Conservation (phyloP, 202 grass and related monocot genomes). For the Elaeis oleifera region DNA sequence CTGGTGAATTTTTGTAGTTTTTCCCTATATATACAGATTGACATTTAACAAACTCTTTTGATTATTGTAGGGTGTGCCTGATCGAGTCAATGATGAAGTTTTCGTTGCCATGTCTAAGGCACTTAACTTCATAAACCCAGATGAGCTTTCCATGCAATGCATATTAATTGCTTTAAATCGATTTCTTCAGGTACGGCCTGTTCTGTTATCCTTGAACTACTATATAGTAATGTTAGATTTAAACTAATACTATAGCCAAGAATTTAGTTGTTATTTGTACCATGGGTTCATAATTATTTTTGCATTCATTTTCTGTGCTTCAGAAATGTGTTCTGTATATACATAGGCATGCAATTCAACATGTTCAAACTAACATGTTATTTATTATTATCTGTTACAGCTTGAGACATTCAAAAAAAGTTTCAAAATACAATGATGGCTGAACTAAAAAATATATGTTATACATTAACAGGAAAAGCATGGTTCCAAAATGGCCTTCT, state of each 20-base stretch:
- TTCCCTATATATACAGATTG: neutral
- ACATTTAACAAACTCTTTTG: slow-evolving; percentile 27
- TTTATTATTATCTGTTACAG: too few species aligned
- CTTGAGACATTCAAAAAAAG: too few species aligned
- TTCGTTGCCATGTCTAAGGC: slow-evolving; percentile 97
- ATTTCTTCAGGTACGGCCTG: slow-evolving; percentile 75
- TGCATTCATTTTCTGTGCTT: too few species aligned
- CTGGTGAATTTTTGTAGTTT: neutral
- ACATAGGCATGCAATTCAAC: too few species aligned
- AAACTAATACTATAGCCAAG: too few species aligned
- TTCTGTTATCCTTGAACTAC: neutral
- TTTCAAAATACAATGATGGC: too few species aligned
- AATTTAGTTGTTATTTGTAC: too few species aligned
- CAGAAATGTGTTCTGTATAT: too few species aligned
- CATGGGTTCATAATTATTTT: too few species aligned
- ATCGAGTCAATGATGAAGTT: slow-evolving; percentile 81
- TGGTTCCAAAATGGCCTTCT: slow-evolving; percentile 97
- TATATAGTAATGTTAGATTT: too few species aligned
- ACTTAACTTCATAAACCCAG: slow-evolving; percentile 98
- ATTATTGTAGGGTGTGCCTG: slow-evolving; percentile 74
- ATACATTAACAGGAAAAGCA: slow-evolving; percentile 68
- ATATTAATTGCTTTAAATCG: slow-evolving; percentile 93
- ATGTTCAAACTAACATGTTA: too few species aligned
- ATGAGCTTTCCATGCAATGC: slow-evolving; percentile 97
- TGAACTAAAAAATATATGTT: slow-evolving; percentile 3